Conservation (phyloP, 2,329 filamentous ascomycete species). For the Diplocarpon mali region DNA sequence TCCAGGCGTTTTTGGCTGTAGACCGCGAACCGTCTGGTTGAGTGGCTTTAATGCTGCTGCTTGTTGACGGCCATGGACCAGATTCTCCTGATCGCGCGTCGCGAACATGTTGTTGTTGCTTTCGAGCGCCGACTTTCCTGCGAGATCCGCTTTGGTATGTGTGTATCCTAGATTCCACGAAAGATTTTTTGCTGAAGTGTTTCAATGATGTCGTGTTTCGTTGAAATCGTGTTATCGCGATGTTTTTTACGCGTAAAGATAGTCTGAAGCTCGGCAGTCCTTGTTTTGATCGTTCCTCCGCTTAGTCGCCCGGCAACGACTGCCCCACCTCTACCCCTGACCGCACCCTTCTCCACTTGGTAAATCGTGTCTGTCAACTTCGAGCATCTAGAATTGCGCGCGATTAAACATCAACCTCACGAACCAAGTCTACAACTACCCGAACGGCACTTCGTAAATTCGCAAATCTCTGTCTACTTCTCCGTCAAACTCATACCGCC, state of each 20-base stretch:
- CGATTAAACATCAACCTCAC: too few relatives aligned
- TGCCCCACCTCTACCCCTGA: neutral
- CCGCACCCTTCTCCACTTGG: slow-evolving; percentile 3
- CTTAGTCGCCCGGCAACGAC: slow-evolving; percentile 2
- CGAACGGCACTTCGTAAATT: neutral
- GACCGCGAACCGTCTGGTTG: slow-evolving; percentile 50
- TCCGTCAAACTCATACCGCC: neutral
- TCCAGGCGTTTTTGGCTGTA: slow-evolving; percentile 69
- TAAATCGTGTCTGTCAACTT: slow-evolving; percentile 9
- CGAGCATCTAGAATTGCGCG: too few relatives aligned
- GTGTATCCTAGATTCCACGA: too few relatives aligned
- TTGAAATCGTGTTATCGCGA: slow-evolving; percentile 1
- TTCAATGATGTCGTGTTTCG: slow-evolving; percentile 1
- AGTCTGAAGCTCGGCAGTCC: neutral
- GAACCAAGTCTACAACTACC: neutral
- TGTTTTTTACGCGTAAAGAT: neutral
- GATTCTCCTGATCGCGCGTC: slow-evolving; percentile 77
- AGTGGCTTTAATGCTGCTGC: slow-evolving; percentile 60
- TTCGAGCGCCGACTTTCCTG: neutral
- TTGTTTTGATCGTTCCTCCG: slow-evolving; percentile 4
- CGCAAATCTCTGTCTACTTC: neutral
- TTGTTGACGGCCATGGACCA: slow-evolving; percentile 64
- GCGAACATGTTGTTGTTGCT: slow-evolving; percentile 52
- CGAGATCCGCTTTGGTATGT: too few relatives aligned
- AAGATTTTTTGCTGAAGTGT: neutral